Evolutionary conservation across 306 rosid species (phyloP), one percentile per base, ranked within the genome.

Genomic region (Vigna angularis): DNA sequence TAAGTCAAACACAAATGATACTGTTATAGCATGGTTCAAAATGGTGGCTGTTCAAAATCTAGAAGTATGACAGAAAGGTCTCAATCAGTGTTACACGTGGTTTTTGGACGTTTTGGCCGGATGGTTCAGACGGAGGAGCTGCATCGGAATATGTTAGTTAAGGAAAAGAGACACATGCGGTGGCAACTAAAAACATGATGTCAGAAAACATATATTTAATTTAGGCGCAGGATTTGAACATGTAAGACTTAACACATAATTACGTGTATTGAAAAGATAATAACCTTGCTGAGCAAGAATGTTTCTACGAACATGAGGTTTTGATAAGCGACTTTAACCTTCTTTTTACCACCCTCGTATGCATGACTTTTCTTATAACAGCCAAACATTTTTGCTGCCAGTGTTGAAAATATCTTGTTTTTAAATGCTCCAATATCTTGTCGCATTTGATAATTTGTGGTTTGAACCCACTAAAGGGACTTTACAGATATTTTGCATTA

Each of bases 21-120:
- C 36, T 30, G 5, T 0, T 59, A 59, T 47, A 17, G n/a, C 30
- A n/a, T 50, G 61, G 47, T 59, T 67, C 13, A 42, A 76, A 83
- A 56, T 66, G 79, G 59, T 66, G 72, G 61, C 36, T 55, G 58
- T 72, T 73, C 47, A 83, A 83, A 83, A 73, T 73, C 61, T 72
- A 55, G 67, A 56, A 56, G 9, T 36, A 32, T 26, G 71, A 13
- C 74, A 22, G 75, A 49, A 72, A 48, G 57, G 42, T 55, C 15
- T 55, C 12, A n/a, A 59, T 59, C 80, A 22, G 57, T 45, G 47
- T 63, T 17, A 66, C 2, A 36, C 42, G 6, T 36, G 42, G 42
- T 36, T 36, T 36, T 36, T 36, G 42, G 42, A 36, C 9, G 42
- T 36, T 36, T 36, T 36, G 42, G 42, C 42, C 7, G 42, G 42